phyloP scores from a whole-genome alignment of 2,329 filamentous ascomycete genomes.

The Dactylonectria estremocensis region DNA sequence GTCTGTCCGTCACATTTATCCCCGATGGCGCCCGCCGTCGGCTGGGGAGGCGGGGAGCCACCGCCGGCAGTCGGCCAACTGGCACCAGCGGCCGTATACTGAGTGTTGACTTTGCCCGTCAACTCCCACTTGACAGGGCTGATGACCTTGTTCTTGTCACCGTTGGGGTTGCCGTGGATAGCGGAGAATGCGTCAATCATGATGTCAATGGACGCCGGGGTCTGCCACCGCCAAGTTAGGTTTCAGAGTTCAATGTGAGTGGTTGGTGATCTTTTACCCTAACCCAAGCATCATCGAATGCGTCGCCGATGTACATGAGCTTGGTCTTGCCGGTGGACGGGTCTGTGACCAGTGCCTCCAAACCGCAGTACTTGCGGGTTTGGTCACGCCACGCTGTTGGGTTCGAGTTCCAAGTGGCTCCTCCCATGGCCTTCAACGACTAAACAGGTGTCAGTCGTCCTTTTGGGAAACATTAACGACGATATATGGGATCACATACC shows the following conservation, averaged over 20 bases:
- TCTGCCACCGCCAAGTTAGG: neutral
- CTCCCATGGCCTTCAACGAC: too few relatives aligned
- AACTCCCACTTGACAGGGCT: conserved; percentile 17
- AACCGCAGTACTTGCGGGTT: too few relatives aligned
- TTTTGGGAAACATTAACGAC: too few relatives aligned
- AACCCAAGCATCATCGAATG: conserved; percentile 8
- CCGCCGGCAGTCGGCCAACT: neutral
- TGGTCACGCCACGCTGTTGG: too few relatives aligned
- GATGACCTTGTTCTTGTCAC: conserved; percentile 10
- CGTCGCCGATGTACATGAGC: conserved; percentile 12
- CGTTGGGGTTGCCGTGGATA: conserved; percentile 1
- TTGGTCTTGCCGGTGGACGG: conserved; percentile 3
- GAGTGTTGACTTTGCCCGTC: conserved; percentile 10
- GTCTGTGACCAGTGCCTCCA: conserved; percentile 7
- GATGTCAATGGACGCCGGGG: conserved; percentile 10
- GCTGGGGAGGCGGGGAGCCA: neutral
- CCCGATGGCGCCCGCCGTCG: neutral
- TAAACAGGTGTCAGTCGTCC: too few relatives aligned
- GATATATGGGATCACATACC: too few relatives aligned
- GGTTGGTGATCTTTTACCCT: neutral
- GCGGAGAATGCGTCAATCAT: conserved; percentile 11
- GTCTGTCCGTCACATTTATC: conserved; percentile 6
- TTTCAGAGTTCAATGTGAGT: too few relatives aligned
- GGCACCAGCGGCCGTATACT: conserved; percentile 3
- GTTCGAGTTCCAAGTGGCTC: too few relatives aligned